Base-by-base conservation (phyloP, 2,329 filamentous ascomycete species). In the Claviceps cyperi region DNA sequence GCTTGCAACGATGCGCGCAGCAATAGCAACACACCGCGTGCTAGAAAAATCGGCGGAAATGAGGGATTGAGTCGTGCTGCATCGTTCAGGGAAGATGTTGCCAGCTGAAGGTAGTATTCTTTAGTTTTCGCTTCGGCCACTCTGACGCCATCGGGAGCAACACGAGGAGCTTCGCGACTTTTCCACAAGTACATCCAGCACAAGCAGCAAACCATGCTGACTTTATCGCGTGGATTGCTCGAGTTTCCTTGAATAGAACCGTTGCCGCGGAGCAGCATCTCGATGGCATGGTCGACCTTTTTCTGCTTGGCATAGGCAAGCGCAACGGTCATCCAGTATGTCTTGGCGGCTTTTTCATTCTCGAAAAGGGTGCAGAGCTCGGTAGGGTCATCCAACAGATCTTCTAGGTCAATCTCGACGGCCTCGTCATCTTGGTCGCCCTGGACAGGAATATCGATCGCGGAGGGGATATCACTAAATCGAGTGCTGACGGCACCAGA, bases 311-410 rank as follows among this genome's bases (percentile, higher is more conserved):
- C 91, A 63, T 98, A 98, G 46, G 91, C 91, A 52, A 97, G 76
- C 41, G 94, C 86, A 57, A 97, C 92, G n/a, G 88, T 91, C 75
- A 98, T 91, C 94, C 94, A 98, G 58, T 94, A 94, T 48, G 83
- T 87, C 60, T 91, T 89, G 38, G 87, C 84, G 15, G 89, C 90
- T 61, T 84, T 82, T 66, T 98, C 94, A 62, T 92, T 94, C 69
- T 98, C 91, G 55, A 98, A 81, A 47, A 98, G 77, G 32, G 87
- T 92, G 66, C 92, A 98, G 5, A 98, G 77, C 70, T 98, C 92
- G 45, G 86, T 95, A 19, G 88, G 87, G 63, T 97, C 92, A 64
- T 97, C 92, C 53, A 90, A 80, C 39, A 96, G 81, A 56, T 91
- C 87, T 63, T 90, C 84, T 49, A 97, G 80, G 63, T 94, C 87